Percentiles rank a stretch among this genome's conserved stretches.
Evolutionary conservation across 1,139 yeast genomes (phyloP).

Genomic region (Debaryomyces singareniensis): DNA sequence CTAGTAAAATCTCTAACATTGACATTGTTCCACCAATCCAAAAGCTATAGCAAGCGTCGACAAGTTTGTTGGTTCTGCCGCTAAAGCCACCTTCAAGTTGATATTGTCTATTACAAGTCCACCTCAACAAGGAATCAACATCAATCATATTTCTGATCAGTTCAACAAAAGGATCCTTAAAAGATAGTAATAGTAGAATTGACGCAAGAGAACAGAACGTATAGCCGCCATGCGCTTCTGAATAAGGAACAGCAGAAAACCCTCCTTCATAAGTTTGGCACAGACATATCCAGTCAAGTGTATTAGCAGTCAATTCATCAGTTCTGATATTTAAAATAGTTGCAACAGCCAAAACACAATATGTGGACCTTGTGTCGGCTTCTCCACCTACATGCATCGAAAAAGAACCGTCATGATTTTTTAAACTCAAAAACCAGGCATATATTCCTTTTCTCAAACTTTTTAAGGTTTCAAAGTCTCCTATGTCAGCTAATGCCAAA

Average conservation of each 20-base stretch:
- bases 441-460: conserved; percentile 34
- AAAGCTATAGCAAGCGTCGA: conserved; percentile 93
- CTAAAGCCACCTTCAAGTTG: conserved; percentile 76
- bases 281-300: conserved; percentile 51
- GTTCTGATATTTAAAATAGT: conserved; percentile 59
- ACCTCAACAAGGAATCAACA: conserved; percentile 40
- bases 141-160: conserved; percentile 20
- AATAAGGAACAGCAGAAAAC: conserved; percentile 70
- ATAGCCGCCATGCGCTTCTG: conserved; percentile 98
- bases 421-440: conserved; percentile 61
- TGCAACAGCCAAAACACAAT: conserved; percentile 79
- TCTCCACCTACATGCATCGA: conserved; percentile 77
- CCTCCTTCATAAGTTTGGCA: conserved; percentile 98
- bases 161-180: conserved; percentile 8
- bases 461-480: conserved; percentile 29
- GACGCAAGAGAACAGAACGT: conserved; percentile 86
- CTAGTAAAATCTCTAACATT: conserved; percentile 48
- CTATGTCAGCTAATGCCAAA: conserved; percentile 52
- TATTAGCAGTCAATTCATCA: conserved; percentile 49
- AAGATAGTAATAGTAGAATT: conserved; percentile 40
- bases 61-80: conserved; percentile 89
- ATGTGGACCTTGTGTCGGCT: conserved; percentile 77
- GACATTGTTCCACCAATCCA: conserved; percentile 88
- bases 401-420: conserved; percentile 68
- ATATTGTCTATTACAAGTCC: conserved; percentile 70